Conservation (phyloP, 2,329 filamentous ascomycete genomes). For the Xylaria sp. region DNA sequence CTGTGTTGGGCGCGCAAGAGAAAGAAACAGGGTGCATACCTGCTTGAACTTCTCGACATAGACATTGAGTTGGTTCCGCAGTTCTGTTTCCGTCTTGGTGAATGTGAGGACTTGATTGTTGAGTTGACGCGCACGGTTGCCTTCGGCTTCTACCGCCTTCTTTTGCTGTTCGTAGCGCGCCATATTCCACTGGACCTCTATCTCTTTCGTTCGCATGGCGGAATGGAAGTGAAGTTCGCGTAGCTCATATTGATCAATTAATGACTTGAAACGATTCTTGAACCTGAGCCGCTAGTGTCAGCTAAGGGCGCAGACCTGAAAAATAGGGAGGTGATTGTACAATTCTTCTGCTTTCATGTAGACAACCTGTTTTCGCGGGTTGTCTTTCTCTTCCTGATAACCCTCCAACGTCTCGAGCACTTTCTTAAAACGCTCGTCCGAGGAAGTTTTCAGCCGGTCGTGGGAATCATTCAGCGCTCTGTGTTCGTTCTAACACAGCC, state of each 20-base stretch:
- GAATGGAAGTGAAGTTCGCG: conserved; percentile 94
- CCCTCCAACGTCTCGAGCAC: conserved; percentile 85
- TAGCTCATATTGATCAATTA: conserved; percentile 96
- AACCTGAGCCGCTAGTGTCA: conserved; percentile 63
- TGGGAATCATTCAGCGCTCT: conserved; percentile 88
- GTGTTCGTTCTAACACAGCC: conserved; percentile 75
- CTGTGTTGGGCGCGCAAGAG: conserved; percentile 36
- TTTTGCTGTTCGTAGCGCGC: conserved; percentile 88
- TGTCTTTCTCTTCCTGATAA: conserved; percentile 85
- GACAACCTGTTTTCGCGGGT: conserved; percentile 77
- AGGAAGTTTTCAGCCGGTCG: conserved; percentile 78
- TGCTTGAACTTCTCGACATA: conserved; percentile 99
- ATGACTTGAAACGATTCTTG: conserved; percentile 87
- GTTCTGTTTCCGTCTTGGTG: conserved; percentile 92
- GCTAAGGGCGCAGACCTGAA: conserved; percentile 1
- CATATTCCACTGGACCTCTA: conserved; percentile 91
- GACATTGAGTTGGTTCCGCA: conserved; percentile 93
- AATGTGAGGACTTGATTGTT: conserved; percentile 94
- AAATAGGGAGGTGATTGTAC: conserved; percentile 57
- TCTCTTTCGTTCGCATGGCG: conserved; percentile 89
- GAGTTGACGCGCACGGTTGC: conserved; percentile 79
- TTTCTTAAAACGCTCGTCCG: conserved; percentile 83
- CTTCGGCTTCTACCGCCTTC: conserved; percentile 83
- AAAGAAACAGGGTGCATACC: conserved; percentile 61
- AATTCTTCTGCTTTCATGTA: conserved; percentile 90